Base-by-base conservation (phyloP, 805 yeast species). In the Candida xiaguanensis region DNA sequence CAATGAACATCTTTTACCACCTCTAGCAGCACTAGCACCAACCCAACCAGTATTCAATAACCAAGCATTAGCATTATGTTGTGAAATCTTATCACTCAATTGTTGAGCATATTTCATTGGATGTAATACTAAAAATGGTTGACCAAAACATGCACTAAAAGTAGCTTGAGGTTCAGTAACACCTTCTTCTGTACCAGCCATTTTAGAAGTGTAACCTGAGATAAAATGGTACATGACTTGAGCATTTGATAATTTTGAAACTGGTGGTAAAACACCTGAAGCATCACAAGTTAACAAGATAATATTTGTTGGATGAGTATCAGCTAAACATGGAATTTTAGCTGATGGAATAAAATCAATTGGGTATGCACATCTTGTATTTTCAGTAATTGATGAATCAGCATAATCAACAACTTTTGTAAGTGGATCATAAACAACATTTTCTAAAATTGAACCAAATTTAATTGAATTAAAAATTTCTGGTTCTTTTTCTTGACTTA, bases 141-240 rank as follows among this genome's bases (percentile, higher is more conserved):
- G 98, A 61, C 98, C 99, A 65, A 90, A 91, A 75, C 99, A 91
- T 39, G 99, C 96, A 46, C 96, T 86, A 80, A 91, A 91, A 14
- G 96, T 88, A 41, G 97, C 96, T 67, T 86, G 89, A 46, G 99
- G 98, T 72, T 91, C 97, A 47, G 97, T 90, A 50, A 91, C 87
- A 68, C 99, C 99, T 65, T 87, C 95, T 72, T 91, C 99, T 39
- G 99, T 91, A 65, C 98, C 98, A 46, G 99, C 96, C 95, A 91
- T 91, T 80, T 93, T 91, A 41, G 98, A 91, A 46, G 99, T 91
- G 78, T 91, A 91, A 58, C 99, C 99, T 48, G 95, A 85, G 55
- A 91, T 91, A 72, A 91, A 91, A 72, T 91, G 98, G 78, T 93
- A 91, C 98, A 93, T 91, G 50, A 91, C 98, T 72, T 91, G 98